phyloP scores from a whole-genome alignment of 345 rosid genomes.

The Eutrema yunnanense region DNA sequence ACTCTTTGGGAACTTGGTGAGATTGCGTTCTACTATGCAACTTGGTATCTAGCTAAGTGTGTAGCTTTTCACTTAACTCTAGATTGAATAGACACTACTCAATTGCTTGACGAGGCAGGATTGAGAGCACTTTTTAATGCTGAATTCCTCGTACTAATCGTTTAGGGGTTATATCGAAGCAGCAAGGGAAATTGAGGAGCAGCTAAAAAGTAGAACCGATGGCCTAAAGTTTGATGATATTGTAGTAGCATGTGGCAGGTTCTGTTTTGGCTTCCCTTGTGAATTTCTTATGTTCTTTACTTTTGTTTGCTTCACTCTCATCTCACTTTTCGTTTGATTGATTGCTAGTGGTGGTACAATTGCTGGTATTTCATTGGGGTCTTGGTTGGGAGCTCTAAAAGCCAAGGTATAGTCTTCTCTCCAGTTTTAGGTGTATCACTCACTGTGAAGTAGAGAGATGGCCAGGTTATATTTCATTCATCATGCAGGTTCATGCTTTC shows the following conservation, averaged over 20 bases:
- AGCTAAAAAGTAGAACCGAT: slow-evolving; percentile 40
- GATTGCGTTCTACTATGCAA: slow-evolving; percentile 6
- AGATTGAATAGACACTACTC: neutral
- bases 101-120: neutral
- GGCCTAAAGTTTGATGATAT: slow-evolving; percentile 68
- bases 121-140: neutral
- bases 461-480: slow-evolving; percentile 4
- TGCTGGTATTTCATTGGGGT: slow-evolving; percentile 87
- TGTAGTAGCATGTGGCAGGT: slow-evolving; percentile 98
- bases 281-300: neutral
- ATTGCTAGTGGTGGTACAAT: slow-evolving; percentile 71
- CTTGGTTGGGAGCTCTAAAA: slow-evolving; percentile 66
- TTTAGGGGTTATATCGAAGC: slow-evolving; percentile 92
- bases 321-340: slow-evolving; percentile 17
- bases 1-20: slow-evolving; percentile 94
- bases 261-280: slow-evolving; percentile 21
- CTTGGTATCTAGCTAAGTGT: neutral
- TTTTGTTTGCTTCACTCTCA: neutral
- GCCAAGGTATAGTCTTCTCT: slow-evolving; percentile 50
- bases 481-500: slow-evolving; percentile 82
- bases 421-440: neutral
- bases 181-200: slow-evolving; percentile 80
- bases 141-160: neutral
- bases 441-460: neutral
- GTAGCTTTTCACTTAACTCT: neutral